Conservation (phyloP, 1,284 basidiomycete genomes). For the Cystobasidium slooffiae region DNA sequence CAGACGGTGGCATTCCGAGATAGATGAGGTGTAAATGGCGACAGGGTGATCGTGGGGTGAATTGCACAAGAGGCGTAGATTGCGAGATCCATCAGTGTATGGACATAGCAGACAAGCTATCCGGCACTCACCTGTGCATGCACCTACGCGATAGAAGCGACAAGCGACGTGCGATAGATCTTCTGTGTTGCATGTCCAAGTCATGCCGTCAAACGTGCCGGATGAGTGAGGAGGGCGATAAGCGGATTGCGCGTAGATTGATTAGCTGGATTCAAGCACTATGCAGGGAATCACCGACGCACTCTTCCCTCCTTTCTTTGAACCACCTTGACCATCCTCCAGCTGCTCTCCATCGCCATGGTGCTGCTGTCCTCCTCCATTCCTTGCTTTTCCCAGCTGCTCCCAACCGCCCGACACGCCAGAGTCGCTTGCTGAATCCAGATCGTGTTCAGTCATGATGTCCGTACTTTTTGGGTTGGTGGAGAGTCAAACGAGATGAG, state of each 20-base stretch:
- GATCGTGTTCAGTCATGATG: not conserved
- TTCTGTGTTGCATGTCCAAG: conserved; percentile 12
- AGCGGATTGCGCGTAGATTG: not conserved
- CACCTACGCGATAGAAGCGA: conserved; percentile 43
- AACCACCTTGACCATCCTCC: conserved; percentile 11
- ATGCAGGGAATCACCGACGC: not conserved
- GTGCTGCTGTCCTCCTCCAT: conserved; percentile 11
- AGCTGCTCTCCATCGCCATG: conserved; percentile 12
- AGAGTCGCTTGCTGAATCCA: conserved; percentile 22
- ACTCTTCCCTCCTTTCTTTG: conserved; percentile 26
- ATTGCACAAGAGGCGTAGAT: conserved; percentile 4
- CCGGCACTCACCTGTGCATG: conserved; percentile 35
- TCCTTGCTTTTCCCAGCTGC: conserved; percentile 11
- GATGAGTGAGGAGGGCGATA: conserved; percentile 11
- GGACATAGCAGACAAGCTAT: not conserved
- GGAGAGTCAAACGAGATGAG: not conserved
- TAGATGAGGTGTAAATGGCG: not conserved
- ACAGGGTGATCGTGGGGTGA: conserved; percentile 9
- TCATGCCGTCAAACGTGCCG: conserved; percentile 8
- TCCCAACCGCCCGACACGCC: conserved; percentile 29
- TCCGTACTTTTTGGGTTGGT: not conserved
- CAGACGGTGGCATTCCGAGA: conserved; percentile 2
- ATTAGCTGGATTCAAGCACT: not conserved
- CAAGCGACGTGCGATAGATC: conserved; percentile 42
- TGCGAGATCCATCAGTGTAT: not conserved